These are phyloP conservation scores for Atkinsonella hypoxylon DNA, from an alignment of 2,329 filamentous ascomycete species.

Conservation along the genomic window DNA sequence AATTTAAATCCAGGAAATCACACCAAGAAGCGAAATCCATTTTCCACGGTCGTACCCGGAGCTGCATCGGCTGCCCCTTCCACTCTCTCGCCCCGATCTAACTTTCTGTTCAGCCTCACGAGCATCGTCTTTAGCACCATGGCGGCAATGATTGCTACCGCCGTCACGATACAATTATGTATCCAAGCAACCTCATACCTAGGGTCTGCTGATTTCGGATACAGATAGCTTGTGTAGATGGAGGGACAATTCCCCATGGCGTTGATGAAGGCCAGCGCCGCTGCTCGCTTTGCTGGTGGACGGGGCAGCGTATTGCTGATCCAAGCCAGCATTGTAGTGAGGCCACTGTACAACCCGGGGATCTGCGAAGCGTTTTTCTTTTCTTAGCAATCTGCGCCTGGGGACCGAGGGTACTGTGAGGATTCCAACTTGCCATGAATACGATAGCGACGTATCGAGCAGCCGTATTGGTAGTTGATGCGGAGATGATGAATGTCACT, in stretches of 20 bases:
- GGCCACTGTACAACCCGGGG: constrained; percentile 51
- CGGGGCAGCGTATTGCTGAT: constrained; percentile 65
- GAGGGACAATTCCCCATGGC: constrained; percentile 41
- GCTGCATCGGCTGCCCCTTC: constrained; percentile 41
- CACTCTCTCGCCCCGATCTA: constrained; percentile 50
- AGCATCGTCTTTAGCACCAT: constrained; percentile 52
- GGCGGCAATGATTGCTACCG: constrained; percentile 52
- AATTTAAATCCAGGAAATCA: constrained; percentile 14
- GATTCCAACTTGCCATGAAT: constrained; percentile 40
- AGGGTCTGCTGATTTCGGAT: constrained; percentile 35
- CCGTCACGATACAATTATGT: constrained; percentile 54
- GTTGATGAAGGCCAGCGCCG: constrained; percentile 66
- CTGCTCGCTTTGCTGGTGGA: constrained; percentile 59
- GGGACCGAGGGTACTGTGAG: background rate
- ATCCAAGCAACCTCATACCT: constrained; percentile 46
- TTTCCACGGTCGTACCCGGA: constrained; percentile 41
- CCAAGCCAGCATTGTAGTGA: constrained; percentile 60
- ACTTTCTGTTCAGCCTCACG: constrained; percentile 53
- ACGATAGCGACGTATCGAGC: constrained; percentile 61
- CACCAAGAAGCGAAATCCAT: constrained; percentile 56
- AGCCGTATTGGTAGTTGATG: constrained; percentile 45
- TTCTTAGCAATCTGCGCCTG: background rate
- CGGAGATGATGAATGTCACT: constrained; percentile 54
- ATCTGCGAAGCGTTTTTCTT: constrained; percentile 23
- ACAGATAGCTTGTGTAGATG: constrained; percentile 62